phyloP scores from a whole-genome alignment of 805 yeast genomes.

The Kurtzmaniella fragi region DNA sequence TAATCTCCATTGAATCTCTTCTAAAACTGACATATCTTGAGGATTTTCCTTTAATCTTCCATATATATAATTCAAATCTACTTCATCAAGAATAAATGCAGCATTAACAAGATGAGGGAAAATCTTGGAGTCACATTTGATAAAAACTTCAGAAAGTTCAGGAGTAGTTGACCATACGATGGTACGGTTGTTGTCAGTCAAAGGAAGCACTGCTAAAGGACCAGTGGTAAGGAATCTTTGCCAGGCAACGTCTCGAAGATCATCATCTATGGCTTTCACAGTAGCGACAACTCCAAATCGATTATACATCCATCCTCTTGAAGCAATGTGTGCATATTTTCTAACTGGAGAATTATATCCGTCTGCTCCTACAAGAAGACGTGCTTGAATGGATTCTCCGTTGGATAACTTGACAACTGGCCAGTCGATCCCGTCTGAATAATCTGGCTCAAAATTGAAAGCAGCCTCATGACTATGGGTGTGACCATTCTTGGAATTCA shows the following conservation, averaged over 20 bases:
- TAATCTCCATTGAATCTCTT: constrained; percentile 73
- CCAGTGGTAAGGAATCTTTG: constrained; percentile 90
- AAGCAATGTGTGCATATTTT: constrained; percentile 69
- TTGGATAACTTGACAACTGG: constrained; percentile 65
- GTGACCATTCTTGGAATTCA: constrained; percentile 6
- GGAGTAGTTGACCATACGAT: constrained; percentile 91
- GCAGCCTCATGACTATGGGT: constrained; percentile 6
- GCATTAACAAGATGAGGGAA: constrained; percentile 78
- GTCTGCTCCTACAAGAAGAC: constrained; percentile 91
- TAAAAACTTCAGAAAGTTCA: constrained; percentile 59
- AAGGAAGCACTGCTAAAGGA: constrained; percentile 86
- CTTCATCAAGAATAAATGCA: constrained; percentile 72
- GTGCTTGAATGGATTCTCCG: constrained; percentile 60
- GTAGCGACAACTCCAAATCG: constrained; percentile 93
- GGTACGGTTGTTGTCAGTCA: constrained; percentile 83
- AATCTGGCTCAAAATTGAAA: constrained; percentile 10
- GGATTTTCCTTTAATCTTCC: constrained; percentile 32
- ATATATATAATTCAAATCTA: constrained; percentile 72
- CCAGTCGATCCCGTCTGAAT: constrained; percentile 44
- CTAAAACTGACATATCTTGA: constrained; percentile 44
- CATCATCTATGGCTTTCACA: constrained; percentile 66
- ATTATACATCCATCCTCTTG: constrained; percentile 89
- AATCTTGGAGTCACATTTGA: constrained; percentile 52
- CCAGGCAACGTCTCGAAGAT: constrained; percentile 75
- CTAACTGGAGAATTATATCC: constrained; percentile 94